phyloP scores from a whole-genome alignment of 2,329 filamentous ascomycete genomes.

The Fusarium sp. region DNA sequence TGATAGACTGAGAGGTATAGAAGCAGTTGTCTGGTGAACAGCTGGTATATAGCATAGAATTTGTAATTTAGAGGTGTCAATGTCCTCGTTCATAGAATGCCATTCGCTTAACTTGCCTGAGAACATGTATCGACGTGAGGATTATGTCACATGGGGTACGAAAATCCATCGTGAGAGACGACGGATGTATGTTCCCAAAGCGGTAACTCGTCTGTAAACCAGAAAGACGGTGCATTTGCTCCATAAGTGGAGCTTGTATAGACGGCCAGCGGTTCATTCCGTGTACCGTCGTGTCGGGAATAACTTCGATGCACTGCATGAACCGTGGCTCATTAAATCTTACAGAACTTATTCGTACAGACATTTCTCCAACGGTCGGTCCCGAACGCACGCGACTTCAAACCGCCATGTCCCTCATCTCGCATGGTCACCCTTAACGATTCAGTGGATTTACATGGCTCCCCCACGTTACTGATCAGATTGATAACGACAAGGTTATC shows the following conservation, averaged over 20 bases:
- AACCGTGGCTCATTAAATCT: neutral
- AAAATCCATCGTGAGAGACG: neutral
- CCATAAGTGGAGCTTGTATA: neutral
- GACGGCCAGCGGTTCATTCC: neutral
- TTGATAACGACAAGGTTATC: neutral
- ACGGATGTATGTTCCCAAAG: neutral
- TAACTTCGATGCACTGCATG: neutral
- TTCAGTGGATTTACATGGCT: neutral
- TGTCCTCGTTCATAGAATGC: neutral
- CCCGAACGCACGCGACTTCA: neutral
- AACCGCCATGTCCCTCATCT: accelerated
- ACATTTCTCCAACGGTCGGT: neutral
- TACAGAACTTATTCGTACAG: accelerated
- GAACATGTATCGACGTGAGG: neutral
- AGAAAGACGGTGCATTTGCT: neutral
- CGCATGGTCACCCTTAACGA: accelerated
- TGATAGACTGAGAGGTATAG: no score
- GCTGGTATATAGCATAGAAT: neutral
- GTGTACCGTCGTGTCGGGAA: neutral
- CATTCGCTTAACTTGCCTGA: neutral
- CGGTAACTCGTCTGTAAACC: neutral
- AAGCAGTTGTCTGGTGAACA: neutral
- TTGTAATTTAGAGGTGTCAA: neutral
- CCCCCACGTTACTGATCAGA: neutral
- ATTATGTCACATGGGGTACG: accelerated